These are phyloP conservation scores for Adansonia rubrostipa DNA, from an alignment of 441 rosid species.

Conservation along the genomic window DNA sequence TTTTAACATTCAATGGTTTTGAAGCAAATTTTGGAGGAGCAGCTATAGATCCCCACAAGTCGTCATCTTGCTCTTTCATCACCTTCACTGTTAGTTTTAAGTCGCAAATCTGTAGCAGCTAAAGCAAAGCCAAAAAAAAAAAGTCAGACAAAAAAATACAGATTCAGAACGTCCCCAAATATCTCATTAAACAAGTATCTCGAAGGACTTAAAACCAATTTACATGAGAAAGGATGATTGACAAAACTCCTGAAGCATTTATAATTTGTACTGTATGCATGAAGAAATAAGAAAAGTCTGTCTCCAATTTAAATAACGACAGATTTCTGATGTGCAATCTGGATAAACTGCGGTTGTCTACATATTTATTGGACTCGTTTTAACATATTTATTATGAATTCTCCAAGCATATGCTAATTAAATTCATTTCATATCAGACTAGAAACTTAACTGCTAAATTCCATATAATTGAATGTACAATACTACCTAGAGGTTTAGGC, in stretches of 20 bases:
- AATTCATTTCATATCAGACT: neutral
- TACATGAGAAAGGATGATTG: conserved; percentile 7
- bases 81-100: conserved; percentile 54
- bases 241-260: neutral
- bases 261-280: neutral
- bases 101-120: conserved; percentile 55
- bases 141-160: neutral
- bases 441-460: neutral
- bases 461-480: conserved; percentile 2
- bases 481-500: conserved; percentile 73
- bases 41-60: conserved; percentile 97
- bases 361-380: neutral
- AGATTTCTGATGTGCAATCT: neutral
- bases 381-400: neutral
- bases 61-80: conserved; percentile 66
- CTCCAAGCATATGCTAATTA: neutral
- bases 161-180: neutral
- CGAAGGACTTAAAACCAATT: neutral
- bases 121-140: conserved; percentile 16
- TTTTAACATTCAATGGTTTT: conserved; percentile 63
- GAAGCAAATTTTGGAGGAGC: conserved; percentile 76
- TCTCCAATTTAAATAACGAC: no score
- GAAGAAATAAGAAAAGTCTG: no score
- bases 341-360: neutral
- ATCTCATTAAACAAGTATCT: neutral